A percentile compares a stretch with the other conserved stretches of the same genome.
Conservation (phyloP, 2,329 filamentous ascomycete genomes). For the Akanthomyces lecanii region DNA sequence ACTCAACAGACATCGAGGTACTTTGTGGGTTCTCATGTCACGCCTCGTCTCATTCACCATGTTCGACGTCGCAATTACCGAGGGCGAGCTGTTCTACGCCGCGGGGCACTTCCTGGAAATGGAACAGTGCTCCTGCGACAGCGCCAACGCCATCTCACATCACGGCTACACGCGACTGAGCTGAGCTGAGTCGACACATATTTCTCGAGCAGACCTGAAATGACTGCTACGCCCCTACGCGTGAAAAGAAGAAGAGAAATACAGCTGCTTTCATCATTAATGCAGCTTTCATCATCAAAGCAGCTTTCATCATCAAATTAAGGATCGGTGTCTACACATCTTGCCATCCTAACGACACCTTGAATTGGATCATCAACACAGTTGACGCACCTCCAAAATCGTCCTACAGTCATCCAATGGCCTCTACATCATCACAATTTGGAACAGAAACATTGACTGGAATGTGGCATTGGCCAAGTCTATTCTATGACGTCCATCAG, state of each 20-base stretch:
- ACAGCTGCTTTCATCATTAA: too few species aligned
- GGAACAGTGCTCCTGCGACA: background rate
- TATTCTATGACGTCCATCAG: slow-evolving; percentile 4
- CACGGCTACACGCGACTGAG: too few species aligned
- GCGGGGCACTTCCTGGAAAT: background rate
- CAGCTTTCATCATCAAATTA: background rate
- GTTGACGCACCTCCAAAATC: background rate
- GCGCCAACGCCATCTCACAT: background rate
- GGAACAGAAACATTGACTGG: background rate
- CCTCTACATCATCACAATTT: background rate
- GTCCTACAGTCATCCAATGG: background rate
- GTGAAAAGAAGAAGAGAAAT: too few species aligned
- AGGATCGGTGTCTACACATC: background rate
- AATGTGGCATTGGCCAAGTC: slow-evolving; percentile 9
- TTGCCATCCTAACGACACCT: too few species aligned
- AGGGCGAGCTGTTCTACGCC: background rate
- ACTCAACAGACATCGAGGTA: too few species aligned
- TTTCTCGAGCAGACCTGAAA: background rate
- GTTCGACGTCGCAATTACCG: background rate
- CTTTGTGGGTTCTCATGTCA: background rate
- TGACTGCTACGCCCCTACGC: too few species aligned
- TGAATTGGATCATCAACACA: background rate
- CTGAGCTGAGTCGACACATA: background rate
- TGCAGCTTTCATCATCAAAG: too few species aligned
- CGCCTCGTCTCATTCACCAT: background rate